phyloP scores from a whole-genome alignment of 768 basidiomycete genomes.

The Auricularia sp. region DNA sequence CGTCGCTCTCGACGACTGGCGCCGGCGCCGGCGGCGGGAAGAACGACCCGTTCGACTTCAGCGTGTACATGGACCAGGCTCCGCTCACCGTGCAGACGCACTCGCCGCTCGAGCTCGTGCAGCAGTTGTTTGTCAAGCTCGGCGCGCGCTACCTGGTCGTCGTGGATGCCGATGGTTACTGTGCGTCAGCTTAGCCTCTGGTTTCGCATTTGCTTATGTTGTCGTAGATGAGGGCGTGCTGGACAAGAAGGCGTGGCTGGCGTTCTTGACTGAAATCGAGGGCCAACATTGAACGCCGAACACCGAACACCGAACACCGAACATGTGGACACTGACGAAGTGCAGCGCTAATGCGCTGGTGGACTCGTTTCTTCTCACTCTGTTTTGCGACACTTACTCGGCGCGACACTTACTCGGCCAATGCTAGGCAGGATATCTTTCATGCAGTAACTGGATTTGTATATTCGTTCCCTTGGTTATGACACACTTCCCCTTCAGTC shows the following conservation, averaged over 20 bases:
- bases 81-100: constrained; percentile 77
- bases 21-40: constrained; percentile 22
- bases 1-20: constrained; percentile 21
- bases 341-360: too few relatives aligned
- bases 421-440: too few relatives aligned
- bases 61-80: constrained; percentile 86
- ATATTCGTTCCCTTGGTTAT: too few relatives aligned
- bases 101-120: constrained; percentile 83
- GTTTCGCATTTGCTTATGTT: background rate
- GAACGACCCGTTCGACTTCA: constrained; percentile 65
- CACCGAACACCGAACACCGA: too few relatives aligned
- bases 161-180: constrained; percentile 70
- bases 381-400: constrained; percentile 17
- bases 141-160: constrained; percentile 87
- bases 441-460: too few relatives aligned
- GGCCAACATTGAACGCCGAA: constrained; percentile 18
- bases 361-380: too few relatives aligned
- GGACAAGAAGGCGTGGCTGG: constrained; percentile 91
- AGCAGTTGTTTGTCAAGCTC: constrained; percentile 92
- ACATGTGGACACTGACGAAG: too few relatives aligned
- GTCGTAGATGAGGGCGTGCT: constrained; percentile 75
- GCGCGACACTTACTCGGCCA: too few relatives aligned
- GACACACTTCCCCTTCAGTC: too few relatives aligned
- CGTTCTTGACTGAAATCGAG: constrained; percentile 69
- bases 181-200: constrained; percentile 32